These are phyloP conservation scores for Sporothrix brunneoviolacea DNA, from an alignment of 2,329 filamentous ascomycete genomes.

Conservation along the genomic window DNA sequence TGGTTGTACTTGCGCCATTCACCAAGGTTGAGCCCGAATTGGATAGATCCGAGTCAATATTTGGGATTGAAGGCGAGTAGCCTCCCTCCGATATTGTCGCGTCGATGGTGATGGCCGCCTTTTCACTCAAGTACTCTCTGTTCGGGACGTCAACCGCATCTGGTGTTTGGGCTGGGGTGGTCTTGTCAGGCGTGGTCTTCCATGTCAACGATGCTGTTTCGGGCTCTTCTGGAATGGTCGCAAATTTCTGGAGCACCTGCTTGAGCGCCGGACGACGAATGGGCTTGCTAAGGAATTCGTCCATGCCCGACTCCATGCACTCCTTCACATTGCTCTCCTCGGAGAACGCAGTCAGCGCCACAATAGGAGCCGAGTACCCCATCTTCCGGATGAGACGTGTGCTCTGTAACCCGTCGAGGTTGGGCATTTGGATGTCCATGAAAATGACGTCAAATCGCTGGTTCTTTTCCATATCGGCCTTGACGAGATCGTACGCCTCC, in stretches of 20 bases:
- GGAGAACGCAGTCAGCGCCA: conserved; percentile 82
- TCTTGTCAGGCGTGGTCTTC: conserved; percentile 26
- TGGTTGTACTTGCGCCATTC: conserved; percentile 3
- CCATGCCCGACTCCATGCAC: conserved; percentile 84
- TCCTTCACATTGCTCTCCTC: conserved; percentile 86
- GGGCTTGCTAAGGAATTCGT: conserved; percentile 73
- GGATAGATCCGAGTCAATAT: neutral
- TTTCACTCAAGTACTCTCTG: neutral
- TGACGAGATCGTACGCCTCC: conserved; percentile 81
- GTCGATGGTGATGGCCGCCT: neutral
- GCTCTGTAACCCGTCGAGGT: conserved; percentile 80
- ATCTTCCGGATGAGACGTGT: conserved; percentile 78
- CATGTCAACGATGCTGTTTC: conserved; percentile 33
- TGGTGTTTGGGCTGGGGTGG: conserved; percentile 10
- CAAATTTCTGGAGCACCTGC: conserved; percentile 76
- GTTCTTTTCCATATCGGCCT: conserved; percentile 68
- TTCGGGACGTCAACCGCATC: neutral
- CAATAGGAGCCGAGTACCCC: conserved; percentile 82
- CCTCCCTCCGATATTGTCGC: neutral
- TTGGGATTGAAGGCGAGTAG: neutral
- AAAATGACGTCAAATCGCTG: conserved; percentile 80
- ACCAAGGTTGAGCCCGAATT: neutral
- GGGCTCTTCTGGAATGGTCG: conserved; percentile 70
- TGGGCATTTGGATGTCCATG: conserved; percentile 96
- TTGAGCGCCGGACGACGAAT: conserved; percentile 81